Percentiles rank a stretch among this genome's conserved stretches.
phyloP scores from a whole-genome alignment of 202 grass and related monocot species.

The Carex sylvatica region DNA sequence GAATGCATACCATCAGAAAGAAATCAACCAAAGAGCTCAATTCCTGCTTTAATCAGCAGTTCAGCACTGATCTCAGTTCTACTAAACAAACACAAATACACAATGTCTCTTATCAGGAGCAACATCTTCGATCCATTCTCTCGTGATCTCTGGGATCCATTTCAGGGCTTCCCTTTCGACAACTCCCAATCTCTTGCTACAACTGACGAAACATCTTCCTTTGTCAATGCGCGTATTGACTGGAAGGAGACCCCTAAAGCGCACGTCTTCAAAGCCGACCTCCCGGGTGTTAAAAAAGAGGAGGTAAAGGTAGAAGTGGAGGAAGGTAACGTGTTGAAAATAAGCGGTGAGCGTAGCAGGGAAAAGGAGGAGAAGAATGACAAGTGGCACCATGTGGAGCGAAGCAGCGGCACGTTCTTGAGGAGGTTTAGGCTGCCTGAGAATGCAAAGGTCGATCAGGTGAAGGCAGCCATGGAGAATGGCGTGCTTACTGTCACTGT shows the following conservation, averaged over 20 bases:
- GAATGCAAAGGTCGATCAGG: background rate
- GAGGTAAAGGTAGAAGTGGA: background rate
- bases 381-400: no score
- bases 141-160: slow-evolving; percentile 28
- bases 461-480: slow-evolving; percentile 40
- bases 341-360: slow-evolving; percentile 31
- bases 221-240: no score
- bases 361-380: slow-evolving; percentile 42
- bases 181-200: background rate
- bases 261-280: slow-evolving; percentile 45
- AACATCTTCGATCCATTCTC: slow-evolving; percentile 24
- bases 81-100: background rate
- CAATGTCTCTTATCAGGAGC: slow-evolving; percentile 26
- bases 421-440: no score
- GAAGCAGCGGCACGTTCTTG: no score
- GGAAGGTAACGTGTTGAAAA: slow-evolving; percentile 30
- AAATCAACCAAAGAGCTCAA: background rate
- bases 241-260: slow-evolving; percentile 35
- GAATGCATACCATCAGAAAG: background rate
- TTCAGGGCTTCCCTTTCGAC: background rate
- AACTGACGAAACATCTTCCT: background rate
- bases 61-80: no score
- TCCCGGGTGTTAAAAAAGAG: slow-evolving; percentile 29
- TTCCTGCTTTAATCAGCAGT: no score
- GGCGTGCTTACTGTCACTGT: slow-evolving; percentile 42